Percentiles rank a stretch among this genome's conserved stretches.
Conservation (phyloP, 805 yeast genomes). For the Zygoascus flipseniorum region DNA sequence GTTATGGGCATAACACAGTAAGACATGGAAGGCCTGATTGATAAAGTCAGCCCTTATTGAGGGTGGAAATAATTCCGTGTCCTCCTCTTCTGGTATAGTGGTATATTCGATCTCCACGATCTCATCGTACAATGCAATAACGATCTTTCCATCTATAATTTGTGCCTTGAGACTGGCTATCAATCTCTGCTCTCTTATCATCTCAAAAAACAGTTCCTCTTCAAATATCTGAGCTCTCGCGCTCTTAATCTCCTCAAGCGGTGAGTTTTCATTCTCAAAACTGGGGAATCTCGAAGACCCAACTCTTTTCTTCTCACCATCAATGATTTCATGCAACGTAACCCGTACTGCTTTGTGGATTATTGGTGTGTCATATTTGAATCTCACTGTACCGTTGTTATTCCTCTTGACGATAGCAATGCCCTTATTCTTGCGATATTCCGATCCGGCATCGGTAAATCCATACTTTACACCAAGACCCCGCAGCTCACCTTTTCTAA, state of each 20-base stretch:
- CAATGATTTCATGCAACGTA: conserved; percentile 39
- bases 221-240: conserved; percentile 78
- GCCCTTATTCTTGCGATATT: conserved; percentile 64
- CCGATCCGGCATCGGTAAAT: conserved; percentile 84
- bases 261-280: conserved; percentile 16
- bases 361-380: conserved; percentile 32
- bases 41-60: conserved; percentile 46
- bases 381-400: conserved; percentile 36
- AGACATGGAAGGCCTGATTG: conserved; percentile 44
- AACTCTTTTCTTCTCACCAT: conserved; percentile 8
- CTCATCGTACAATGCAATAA: conserved; percentile 57
- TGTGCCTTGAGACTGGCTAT: conserved; percentile 64
- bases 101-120: conserved; percentile 64
- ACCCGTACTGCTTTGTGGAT: conserved; percentile 48
- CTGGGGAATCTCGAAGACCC: conserved; percentile 12
- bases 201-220: conserved; percentile 74
- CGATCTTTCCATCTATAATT: conserved; percentile 54
- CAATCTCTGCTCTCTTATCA: conserved; percentile 65
- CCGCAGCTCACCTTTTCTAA: conserved; percentile 46
- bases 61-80: conserved; percentile 19
- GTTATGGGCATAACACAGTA: conserved; percentile 53
- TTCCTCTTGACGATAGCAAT: conserved; percentile 58
- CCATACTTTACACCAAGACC: conserved; percentile 82
- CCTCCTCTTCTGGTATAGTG: conserved; percentile 28
- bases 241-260: conserved; percentile 49